Evolutionary conservation across 192 early-diverging fungal species (phyloP), one percentile per base, ranked within the genome.

Genomic region (Haplosporangium gracile): DNA sequence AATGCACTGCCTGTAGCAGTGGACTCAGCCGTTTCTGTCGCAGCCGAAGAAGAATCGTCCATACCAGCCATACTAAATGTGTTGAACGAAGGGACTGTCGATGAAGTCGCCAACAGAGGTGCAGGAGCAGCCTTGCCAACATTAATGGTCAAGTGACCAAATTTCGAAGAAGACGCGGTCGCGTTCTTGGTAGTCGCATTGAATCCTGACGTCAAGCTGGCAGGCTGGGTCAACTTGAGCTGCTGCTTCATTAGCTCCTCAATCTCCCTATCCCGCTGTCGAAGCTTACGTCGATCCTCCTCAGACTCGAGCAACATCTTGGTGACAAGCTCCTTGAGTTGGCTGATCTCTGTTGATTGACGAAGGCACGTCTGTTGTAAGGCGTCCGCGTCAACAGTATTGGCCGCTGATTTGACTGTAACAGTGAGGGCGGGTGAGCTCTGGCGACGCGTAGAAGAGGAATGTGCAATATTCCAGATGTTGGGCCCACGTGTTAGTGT

Each of bases 301-400:
- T 80, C 84, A 13, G 79, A 71, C 8, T 86, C 79, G 5, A 78
- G 75, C 16, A 79, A 20, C 70, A 86, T 47, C 40, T 69, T 80
- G 39, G 84, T 57, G 53, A 86, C 57, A 6, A 77, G 51, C 15
- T 81, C 79, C 76, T 81, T 86, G 47, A 86, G 76, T 24, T 86
- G 84, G 16, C 60, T 49, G 22, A 86, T 86, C 71, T 86, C 84
- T 26, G 63, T 26, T 2, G 76, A 74, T 68, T 86, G 84, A 22
- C 79, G 84, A 43, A 74, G 40, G 32, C 79, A 86, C 51, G 75
- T 86, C 36, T 75, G 75, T 32, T 86, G 79, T 49, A 86, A 65
- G 7, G 55, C 24, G 0, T 78, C 68, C n/a, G 78, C 13, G n/a
- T 81, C 79, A 34, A 63, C 9, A 36, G 72, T 70, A 47, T 18